phyloP scores from a whole-genome alignment of 2,329 filamentous ascomycete genomes.

The Rhynchosporium secalis region DNA sequence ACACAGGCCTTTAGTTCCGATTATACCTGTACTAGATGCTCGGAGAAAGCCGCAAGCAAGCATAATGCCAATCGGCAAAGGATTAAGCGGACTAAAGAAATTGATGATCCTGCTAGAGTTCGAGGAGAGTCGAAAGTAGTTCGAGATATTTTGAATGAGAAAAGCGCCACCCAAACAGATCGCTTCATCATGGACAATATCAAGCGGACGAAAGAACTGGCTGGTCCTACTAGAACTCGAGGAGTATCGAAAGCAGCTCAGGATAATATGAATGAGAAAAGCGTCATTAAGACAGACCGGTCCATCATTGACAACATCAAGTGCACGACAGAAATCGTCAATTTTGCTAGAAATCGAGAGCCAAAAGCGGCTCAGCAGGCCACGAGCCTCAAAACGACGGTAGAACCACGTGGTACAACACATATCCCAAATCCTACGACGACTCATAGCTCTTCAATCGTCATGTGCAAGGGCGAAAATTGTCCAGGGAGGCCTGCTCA shows the following conservation, averaged over 20 bases:
- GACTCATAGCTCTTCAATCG: neutral
- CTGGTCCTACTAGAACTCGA: too few species aligned
- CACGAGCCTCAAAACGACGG: neutral
- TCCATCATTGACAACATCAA: neutral
- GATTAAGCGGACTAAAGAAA: too few species aligned
- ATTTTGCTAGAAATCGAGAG: neutral
- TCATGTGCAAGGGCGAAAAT: neutral
- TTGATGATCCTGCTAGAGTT: too few species aligned
- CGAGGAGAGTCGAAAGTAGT: too few species aligned
- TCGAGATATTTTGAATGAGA: neutral
- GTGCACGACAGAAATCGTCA: neutral
- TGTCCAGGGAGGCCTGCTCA: neutral
- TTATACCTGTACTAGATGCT: conserved; percentile 10
- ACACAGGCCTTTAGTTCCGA: neutral
- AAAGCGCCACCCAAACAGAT: neutral
- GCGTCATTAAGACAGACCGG: neutral
- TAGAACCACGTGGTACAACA: neutral
- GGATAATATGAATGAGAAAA: neutral
- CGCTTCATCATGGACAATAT: neutral
- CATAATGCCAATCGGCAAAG: too few species aligned
- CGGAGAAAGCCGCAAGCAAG: neutral
- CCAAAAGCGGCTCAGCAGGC: neutral
- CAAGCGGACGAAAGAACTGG: neutral
- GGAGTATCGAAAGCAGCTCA: too few species aligned
- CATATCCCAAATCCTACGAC: too few species aligned